Base-by-base conservation (phyloP, 495 filamentous ascomycete species). In the Lasiosphaeria ovina region DNA sequence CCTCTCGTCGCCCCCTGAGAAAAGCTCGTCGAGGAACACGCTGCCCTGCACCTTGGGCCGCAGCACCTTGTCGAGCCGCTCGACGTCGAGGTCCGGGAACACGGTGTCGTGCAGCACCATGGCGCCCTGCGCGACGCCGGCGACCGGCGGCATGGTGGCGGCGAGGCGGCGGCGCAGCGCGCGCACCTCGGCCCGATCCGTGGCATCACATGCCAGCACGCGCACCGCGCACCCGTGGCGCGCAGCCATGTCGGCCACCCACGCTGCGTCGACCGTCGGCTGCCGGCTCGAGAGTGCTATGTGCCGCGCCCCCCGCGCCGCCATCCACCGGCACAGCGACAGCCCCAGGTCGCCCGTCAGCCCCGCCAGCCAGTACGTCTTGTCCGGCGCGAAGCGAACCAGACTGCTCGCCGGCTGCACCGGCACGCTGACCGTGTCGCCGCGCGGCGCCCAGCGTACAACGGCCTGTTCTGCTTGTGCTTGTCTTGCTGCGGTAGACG, bases 301-400 rank as follows among this genome's bases (percentile, higher is more conserved):
- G 57, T 77, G 72, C 8, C 70, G 48, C 4, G 84, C 83, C 0
- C 83, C 83, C 51, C 79, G 72, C 0, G 35, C 7, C 3, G 76
- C 70, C 83, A 87, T 85, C 80, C 80, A 87, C 16, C 77, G 60
- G 51, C 76, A 79, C 0, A 85, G 63, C 0, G 82, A 80, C 14
- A 69, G 62, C 5, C 82, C 84, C 4, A 85, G 65, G 5, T 69
- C 67, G 9, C 80, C 77, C 9, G 73, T 79, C 1, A 84, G 64
- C 5, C 84, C 84, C 34, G 79, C 70, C 1, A 87, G 70, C 62
- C 74, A 68, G 58, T 87, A 87, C 0, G 83, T 81, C 54, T 73
- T 78, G 35, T 75, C 62, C 35, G 32, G 2, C 9, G 48, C 35
- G 38, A 58, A 57, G 12, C 44, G 44, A 0, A 12, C 33, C 35